These are phyloP conservation scores for Glycine latifolia DNA, from an alignment of 306 rosid genomes.

Conservation along the genomic window DNA sequence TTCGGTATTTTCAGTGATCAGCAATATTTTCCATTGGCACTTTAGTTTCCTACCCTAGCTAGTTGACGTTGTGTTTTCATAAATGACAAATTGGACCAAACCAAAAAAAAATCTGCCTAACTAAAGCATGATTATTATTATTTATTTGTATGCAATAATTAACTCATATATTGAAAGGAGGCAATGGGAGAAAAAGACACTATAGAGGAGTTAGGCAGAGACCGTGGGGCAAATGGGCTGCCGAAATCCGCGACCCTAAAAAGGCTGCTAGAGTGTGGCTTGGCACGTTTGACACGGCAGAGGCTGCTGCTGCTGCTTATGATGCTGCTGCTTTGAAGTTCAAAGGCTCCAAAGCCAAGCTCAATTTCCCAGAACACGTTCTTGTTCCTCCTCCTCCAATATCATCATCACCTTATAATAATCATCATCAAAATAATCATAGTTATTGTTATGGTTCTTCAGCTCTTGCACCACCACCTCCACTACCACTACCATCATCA, in stretches of 20 bases:
- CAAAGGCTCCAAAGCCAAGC: constrained; percentile 60
- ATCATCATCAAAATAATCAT: no score
- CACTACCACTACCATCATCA: no score
- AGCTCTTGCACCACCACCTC: background rate
- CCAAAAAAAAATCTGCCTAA: constrained; percentile 4
- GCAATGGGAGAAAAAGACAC: constrained; percentile 45
- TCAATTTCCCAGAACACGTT: constrained; percentile 54
- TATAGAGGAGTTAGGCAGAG: constrained; percentile 63
- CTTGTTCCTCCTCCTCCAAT: background rate
- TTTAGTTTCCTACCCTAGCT: background rate
- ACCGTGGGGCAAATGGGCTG: constrained; percentile 66
- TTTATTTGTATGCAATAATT: background rate
- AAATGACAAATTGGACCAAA: background rate
- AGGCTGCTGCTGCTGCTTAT: constrained; percentile 58
- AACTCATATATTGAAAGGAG: background rate
- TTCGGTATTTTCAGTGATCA: constrained; percentile 22
- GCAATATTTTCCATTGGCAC: constrained; percentile 17
- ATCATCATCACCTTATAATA: background rate
- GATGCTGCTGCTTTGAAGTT: constrained; percentile 56
- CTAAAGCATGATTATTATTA: background rate
- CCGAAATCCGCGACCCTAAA: constrained; percentile 64
- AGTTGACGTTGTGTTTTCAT: constrained; percentile 1
- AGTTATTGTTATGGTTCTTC: background rate
- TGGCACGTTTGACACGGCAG: constrained; percentile 64
- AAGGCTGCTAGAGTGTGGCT: constrained; percentile 64